A percentile compares a stretch with the other conserved stretches of the same genome.
Evolutionary conservation across 352 stramenopile species (phyloP).

Genomic region (Phytophthora citricola): DNA sequence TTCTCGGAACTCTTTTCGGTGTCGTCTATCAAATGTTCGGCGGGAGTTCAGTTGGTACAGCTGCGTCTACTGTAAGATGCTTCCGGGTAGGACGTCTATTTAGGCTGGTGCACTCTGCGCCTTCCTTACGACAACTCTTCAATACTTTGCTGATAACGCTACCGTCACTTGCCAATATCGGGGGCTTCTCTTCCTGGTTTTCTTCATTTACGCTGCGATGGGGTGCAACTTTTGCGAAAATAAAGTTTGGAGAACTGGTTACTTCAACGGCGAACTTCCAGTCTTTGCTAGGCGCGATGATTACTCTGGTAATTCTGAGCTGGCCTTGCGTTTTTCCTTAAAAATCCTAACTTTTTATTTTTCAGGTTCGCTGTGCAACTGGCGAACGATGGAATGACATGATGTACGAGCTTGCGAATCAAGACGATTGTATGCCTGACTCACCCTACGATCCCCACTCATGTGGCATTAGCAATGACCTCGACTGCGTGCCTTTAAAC

Average conservation of each 20-base stretch:
- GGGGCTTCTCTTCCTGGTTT: conserved; percentile 87
- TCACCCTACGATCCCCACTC: conserved; percentile 56
- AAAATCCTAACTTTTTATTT: too few species aligned
- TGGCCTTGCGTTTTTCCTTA: not conserved
- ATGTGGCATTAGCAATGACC: conserved; percentile 63
- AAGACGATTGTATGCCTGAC: conserved; percentile 53
- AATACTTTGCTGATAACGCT: conserved; percentile 90
- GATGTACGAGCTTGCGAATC: conserved; percentile 87
- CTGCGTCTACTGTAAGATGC: conserved; percentile 75
- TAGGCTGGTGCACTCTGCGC: conserved; percentile 73
- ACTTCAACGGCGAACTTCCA: conserved; percentile 90
- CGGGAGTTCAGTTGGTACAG: conserved; percentile 49
- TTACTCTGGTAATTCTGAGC: conserved; percentile 50
- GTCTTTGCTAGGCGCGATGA: conserved; percentile 74
- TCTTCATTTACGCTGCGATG: conserved; percentile 93
- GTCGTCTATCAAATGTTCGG: conserved; percentile 58
- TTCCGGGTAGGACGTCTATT: conserved; percentile 86
- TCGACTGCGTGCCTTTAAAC: conserved; percentile 59
- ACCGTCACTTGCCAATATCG: conserved; percentile 89
- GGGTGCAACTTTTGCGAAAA: conserved; percentile 89
- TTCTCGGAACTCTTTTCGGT: conserved; percentile 56
- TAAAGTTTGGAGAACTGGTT: conserved; percentile 72
- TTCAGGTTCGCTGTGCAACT: conserved; percentile 88
- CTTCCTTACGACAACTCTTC: conserved; percentile 85
- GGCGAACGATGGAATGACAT: conserved; percentile 93